phyloP scores from a whole-genome alignment of 805 yeast genomes.

The Metschnikowia koreensis region DNA sequence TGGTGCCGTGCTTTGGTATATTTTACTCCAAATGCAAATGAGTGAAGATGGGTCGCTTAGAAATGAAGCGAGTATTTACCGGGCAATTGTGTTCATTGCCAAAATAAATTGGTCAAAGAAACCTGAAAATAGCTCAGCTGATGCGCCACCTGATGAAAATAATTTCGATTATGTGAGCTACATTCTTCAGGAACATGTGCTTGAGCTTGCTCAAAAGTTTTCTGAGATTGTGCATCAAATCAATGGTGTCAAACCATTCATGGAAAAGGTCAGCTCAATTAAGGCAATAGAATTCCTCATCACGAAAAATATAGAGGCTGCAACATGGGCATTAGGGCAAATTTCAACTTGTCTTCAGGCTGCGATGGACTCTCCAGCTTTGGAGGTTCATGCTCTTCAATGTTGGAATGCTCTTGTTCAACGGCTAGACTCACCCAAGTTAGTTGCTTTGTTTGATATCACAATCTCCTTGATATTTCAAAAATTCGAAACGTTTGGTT shows the following conservation, averaged over 20 bases:
- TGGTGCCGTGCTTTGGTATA: constrained; percentile 40
- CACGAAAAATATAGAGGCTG: constrained; percentile 52
- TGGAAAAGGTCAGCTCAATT: constrained; percentile 69
- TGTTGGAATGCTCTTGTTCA: constrained; percentile 67
- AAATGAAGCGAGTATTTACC: constrained; percentile 35
- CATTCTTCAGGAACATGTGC: constrained; percentile 52
- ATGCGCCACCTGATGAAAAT: constrained; percentile 11
- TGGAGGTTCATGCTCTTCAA: constrained; percentile 59
- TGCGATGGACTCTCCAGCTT: constrained; percentile 60
- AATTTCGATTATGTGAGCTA: constrained; percentile 27
- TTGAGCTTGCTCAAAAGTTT: constrained; percentile 76
- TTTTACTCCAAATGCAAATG: constrained; percentile 31
- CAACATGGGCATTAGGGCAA: constrained; percentile 67
- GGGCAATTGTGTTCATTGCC: constrained; percentile 44
- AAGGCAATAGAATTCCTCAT: constrained; percentile 72
- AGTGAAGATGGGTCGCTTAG: constrained; percentile 28
- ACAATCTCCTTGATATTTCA: constrained; percentile 72
- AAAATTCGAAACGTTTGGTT: constrained; percentile 54
- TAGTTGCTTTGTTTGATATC: constrained; percentile 68
- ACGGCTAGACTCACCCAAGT: constrained; percentile 52
- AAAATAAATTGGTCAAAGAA: constrained; percentile 22
- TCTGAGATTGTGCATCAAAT: constrained; percentile 76
- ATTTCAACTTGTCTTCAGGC: constrained; percentile 83
- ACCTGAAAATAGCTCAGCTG: constrained; percentile 5
- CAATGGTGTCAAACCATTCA: constrained; percentile 66